Conservation (phyloP, 2,329 filamentous ascomycete species). For the Fusarium clavum region DNA sequence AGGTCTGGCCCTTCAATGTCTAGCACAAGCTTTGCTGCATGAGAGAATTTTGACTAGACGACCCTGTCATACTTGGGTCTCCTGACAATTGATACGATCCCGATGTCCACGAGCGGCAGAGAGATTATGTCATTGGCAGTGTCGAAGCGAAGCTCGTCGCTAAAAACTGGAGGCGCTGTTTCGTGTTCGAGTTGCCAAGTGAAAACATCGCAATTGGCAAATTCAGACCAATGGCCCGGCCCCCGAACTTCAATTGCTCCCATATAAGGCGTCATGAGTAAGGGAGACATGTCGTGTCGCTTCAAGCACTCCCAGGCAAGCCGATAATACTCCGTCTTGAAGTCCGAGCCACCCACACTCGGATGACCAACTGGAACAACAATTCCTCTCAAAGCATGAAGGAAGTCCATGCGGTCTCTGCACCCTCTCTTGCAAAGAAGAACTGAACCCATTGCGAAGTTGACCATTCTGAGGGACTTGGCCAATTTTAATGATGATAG, state of each 20-base stretch:
- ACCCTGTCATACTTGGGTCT: too few species aligned
- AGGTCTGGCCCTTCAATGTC: not conserved
- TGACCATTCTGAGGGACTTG: not conserved
- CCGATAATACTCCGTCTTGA: not conserved
- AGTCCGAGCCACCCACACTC: not conserved
- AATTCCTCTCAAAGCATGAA: not conserved
- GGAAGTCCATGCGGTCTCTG: not conserved
- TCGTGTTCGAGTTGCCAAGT: not conserved
- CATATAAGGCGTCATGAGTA: not conserved
- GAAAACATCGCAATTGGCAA: not conserved
- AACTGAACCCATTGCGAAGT: not conserved
- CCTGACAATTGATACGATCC: not conserved
- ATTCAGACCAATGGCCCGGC: not conserved
- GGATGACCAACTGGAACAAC: not conserved
- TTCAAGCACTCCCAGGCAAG: not conserved
- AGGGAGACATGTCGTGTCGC: not conserved
- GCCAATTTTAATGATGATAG: not conserved
- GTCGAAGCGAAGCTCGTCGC: not conserved
- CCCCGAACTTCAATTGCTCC: not conserved
- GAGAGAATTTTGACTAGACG: not conserved
- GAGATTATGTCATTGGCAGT: fast-evolving
- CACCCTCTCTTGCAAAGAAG: not conserved
- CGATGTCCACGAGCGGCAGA: not conserved
- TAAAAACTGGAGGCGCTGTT: fast-evolving
- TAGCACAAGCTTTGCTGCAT: not conserved